These are phyloP conservation scores for Ceratobasidium theobromae DNA, from an alignment of 1,284 basidiomycete genomes.

Conservation along the genomic window DNA sequence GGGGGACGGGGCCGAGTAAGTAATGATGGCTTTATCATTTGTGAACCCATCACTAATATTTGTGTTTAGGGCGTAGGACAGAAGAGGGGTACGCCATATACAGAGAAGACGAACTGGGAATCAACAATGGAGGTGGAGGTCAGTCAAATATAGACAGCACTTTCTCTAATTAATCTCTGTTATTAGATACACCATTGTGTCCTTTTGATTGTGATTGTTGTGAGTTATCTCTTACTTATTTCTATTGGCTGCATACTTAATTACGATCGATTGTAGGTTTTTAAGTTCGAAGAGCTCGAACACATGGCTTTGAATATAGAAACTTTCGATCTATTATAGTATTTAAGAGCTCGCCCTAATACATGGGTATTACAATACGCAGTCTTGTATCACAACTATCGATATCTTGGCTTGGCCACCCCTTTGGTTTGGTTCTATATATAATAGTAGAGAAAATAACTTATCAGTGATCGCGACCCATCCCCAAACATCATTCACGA, in stretches of 20 bases:
- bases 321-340: too few species aligned
- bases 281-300: too few species aligned
- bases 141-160: slow-evolving; percentile 40
- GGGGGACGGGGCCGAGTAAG: slow-evolving; percentile 72
- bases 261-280: neutral
- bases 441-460: neutral
- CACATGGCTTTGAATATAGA: too few species aligned
- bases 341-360: too few species aligned
- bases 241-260: neutral
- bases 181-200: slow-evolving; percentile 65
- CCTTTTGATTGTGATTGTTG: slow-evolving; percentile 86
- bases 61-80: slow-evolving; percentile 66
- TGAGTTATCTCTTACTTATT: slow-evolving; percentile 46
- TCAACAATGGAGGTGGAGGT: slow-evolving; percentile 76
- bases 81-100: slow-evolving; percentile 84
- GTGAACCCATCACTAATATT: neutral
- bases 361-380: too few species aligned
- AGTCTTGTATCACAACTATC: too few species aligned
- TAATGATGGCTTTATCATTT: slow-evolving; percentile 36
- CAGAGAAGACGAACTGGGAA: slow-evolving; percentile 83
- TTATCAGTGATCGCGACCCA: too few species aligned
- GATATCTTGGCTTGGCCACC: too few species aligned
- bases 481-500: neutral
- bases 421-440: too few species aligned
- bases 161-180: slow-evolving; percentile 35